A percentile compares a stretch with the other conserved stretches of the same genome.
These are phyloP conservation scores for Priceomyces fermenticarens DNA, from an alignment of 805 yeast genomes.

Conservation along the genomic window DNA sequence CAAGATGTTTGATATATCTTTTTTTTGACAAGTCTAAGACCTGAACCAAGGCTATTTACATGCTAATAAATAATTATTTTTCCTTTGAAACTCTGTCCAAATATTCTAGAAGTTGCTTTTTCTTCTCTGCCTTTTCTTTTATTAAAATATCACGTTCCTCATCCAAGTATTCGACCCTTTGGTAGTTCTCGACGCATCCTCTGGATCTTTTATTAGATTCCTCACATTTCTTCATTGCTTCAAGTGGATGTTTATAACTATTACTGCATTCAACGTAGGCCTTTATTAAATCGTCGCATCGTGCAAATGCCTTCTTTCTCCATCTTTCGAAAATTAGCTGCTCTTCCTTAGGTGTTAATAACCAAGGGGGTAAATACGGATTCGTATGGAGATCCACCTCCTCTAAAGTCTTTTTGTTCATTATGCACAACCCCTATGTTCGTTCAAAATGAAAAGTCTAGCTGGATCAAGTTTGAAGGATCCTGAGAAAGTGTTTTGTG, in stretches of 20 bases:
- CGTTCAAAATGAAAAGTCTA: too few relatives aligned
- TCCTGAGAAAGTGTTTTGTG: too few relatives aligned
- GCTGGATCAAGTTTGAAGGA: too few relatives aligned
- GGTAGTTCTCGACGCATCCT: conserved; percentile 60
- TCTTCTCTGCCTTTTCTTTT: conserved; percentile 44
- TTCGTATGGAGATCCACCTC: conserved; percentile 38
- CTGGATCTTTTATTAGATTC: conserved; percentile 56
- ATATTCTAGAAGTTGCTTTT: conserved; percentile 8
- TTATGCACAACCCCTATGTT: not conserved
- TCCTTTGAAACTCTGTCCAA: not conserved
- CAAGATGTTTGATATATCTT: too few relatives aligned
- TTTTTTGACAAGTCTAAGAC: too few relatives aligned
- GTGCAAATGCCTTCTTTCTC: conserved; percentile 61
- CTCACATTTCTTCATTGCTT: conserved; percentile 65
- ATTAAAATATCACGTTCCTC: conserved; percentile 64
- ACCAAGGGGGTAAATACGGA: conserved; percentile 67
- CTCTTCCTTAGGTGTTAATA: conserved; percentile 73
- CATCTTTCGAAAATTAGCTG: conserved; percentile 68
- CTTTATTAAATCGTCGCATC: conserved; percentile 68
- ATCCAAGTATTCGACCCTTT: conserved; percentile 64
- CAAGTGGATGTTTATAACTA: conserved; percentile 51
- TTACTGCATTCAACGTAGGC: conserved; percentile 68
- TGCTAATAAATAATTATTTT: too few relatives aligned
- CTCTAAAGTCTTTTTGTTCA: conserved; percentile 29
- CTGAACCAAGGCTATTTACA: too few relatives aligned